A percentile compares a stretch with the other conserved stretches of the same genome.
phyloP scores from a whole-genome alignment of 768 basidiomycete genomes.

The Mycena chlorophos region DNA sequence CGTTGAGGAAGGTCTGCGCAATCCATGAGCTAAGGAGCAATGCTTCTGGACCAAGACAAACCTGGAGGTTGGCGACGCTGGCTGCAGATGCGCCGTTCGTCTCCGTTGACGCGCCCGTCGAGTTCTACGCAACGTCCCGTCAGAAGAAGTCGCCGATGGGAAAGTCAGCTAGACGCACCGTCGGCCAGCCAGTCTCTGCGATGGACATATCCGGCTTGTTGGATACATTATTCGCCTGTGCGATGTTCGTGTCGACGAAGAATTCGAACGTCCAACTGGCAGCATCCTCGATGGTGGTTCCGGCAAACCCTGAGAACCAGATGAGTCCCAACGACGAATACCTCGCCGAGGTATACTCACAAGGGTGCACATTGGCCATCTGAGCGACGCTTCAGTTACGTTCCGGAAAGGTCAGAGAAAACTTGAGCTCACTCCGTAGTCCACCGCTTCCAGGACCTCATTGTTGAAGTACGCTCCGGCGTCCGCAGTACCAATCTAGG shows the following conservation, averaged over 20 bases:
- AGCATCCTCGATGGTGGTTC: constrained; percentile 61
- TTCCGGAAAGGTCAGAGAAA: constrained; percentile 6
- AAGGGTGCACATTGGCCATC: constrained; percentile 88
- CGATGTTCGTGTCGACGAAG: constrained; percentile 69
- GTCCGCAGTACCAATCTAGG: constrained; percentile 42
- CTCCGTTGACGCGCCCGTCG: constrained; percentile 55
- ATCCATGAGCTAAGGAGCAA: neutral
- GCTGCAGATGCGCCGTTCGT: constrained; percentile 67
- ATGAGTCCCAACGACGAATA: too few species aligned
- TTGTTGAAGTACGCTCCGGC: constrained; percentile 86
- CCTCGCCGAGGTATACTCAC: too few species aligned
- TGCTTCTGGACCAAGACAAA: constrained; percentile 21
- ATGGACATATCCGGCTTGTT: constrained; percentile 86
- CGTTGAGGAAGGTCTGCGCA: constrained; percentile 73
- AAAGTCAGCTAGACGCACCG: constrained; percentile 1
- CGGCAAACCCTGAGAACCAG: constrained; percentile 78
- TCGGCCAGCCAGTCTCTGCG: constrained; percentile 79
- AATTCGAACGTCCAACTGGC: constrained; percentile 83
- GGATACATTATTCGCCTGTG: constrained; percentile 50
- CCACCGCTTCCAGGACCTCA: constrained; percentile 57
- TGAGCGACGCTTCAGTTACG: constrained; percentile 26
- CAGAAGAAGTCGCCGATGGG: neutral
- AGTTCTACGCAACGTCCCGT: constrained; percentile 40
- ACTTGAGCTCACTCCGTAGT: constrained; percentile 60
- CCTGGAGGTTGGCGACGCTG: constrained; percentile 65